phyloP scores from a whole-genome alignment of 495 filamentous ascomycete genomes.

The Penicillium cinerascens region DNA sequence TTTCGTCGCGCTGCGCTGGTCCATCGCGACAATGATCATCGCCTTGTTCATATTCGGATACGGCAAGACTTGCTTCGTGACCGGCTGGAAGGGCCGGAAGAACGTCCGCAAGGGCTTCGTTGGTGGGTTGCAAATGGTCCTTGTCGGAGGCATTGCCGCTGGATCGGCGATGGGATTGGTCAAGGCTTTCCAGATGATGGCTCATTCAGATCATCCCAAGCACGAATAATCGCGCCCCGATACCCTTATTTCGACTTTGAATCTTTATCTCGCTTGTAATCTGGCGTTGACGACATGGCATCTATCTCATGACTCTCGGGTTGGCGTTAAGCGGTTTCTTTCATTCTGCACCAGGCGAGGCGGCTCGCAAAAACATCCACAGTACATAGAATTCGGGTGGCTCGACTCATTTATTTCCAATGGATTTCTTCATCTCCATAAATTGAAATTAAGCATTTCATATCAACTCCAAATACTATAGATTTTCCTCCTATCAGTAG shows the following conservation, averaged over 20 bases:
- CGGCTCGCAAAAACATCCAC: not conserved
- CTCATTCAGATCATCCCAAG: constrained; percentile 17
- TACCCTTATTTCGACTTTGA: no score
- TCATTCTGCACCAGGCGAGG: not conserved
- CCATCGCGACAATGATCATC: constrained; percentile 64
- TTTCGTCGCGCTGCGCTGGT: constrained; percentile 60
- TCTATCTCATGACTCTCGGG: not conserved
- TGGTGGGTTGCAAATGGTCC: constrained; percentile 61
- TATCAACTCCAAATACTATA: not conserved
- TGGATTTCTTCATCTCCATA: not conserved
- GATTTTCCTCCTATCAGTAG: not conserved
- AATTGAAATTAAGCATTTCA: not conserved
- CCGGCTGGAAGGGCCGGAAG: constrained; percentile 32
- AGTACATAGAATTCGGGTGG: not conserved
- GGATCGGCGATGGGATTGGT: constrained; percentile 64
- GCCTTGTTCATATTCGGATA: constrained; percentile 73
- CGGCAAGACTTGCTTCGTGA: constrained; percentile 59
- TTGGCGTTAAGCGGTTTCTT: not conserved
- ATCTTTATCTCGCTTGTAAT: not conserved
- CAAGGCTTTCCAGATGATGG: constrained; percentile 48
- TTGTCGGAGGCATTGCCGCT: constrained; percentile 63
- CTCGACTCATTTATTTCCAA: not conserved
- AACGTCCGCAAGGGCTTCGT: constrained; percentile 41
- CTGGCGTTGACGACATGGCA: not conserved
- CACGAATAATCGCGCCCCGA: constrained; percentile 10